Evolutionary conservation across 2,329 filamentous ascomycete genomes (phyloP), one percentile per base, ranked within the genome.

Genomic region (Ascochyta clinopodiicola): DNA sequence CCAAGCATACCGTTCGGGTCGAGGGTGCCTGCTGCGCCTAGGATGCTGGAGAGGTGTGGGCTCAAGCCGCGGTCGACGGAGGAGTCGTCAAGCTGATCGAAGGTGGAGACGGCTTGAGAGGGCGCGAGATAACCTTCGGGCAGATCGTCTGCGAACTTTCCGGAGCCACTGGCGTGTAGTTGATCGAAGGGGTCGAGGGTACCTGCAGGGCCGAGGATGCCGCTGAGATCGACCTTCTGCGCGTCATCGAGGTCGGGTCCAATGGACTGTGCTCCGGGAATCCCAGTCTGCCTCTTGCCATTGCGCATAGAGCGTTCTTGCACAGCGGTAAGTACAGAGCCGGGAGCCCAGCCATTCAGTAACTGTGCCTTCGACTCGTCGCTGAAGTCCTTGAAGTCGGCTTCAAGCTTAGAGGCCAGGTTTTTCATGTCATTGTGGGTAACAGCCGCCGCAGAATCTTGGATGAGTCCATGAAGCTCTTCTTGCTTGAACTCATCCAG

Each of bases 171-270:
- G 15, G 17, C n/a, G 6, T 1, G 29, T 1, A 35, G 17, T 13
- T 52, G 42, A 12, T 17, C 9, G n/a, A 35, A 27, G 9, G 49
- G 49, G 22, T 52, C 43, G 21, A 52, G 37, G 1, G 35, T 25
- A 1, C 42, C 35, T 5, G 25, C 12, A 0, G 8, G 15, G 15
- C 49, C 49, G 2, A 51, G 48, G 15, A 51, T 36, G 10, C 6
- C 4, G 25, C 19, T 39, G 8, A 55, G 6, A 9, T 55, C 45
- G 17, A 36, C 22, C 15, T 49, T 55, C 3, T 6, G 4, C 13
- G 51, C 51, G 24, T 55, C 35, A 22, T 55, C 51, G 24, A 55
- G 51, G 15, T 49, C 31, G 5, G 51, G 45, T 1, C 51, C 51
- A 9, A 55, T 36, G 22, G 44, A 49, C 13, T 29, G 39, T 8